These are phyloP conservation scores for Echites panduratus DNA, from an alignment of 257 asterid genomes.

Conservation along the genomic window DNA sequence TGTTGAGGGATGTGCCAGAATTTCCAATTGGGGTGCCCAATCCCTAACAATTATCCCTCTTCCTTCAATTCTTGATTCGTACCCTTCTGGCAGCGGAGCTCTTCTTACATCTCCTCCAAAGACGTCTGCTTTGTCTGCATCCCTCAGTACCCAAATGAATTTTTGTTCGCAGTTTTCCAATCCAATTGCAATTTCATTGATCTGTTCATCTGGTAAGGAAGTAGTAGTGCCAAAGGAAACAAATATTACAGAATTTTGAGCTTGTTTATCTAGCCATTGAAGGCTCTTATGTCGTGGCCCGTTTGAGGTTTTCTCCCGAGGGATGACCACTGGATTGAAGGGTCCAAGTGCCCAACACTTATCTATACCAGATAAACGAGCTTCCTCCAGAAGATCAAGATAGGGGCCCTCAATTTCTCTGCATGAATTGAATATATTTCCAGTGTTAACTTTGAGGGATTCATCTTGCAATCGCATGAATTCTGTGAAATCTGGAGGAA, in stretches of 20 bases:
- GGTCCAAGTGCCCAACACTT: conserved; percentile 38
- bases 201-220: conserved; percentile 20
- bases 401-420: conserved; percentile 23
- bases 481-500: conserved; percentile 1
- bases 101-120: conserved; percentile 20
- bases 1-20: conserved; percentile 16
- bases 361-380: no score
- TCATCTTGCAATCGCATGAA: conserved; percentile 4
- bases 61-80: conserved; percentile 17
- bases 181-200: conserved; percentile 21
- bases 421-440: conserved; percentile 21
- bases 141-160: conserved; percentile 28
- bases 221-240: conserved; percentile 28
- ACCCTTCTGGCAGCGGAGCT: conserved; percentile 20
- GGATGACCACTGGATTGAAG: conserved; percentile 17
- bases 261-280: conserved; percentile 27
- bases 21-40: conserved; percentile 27
- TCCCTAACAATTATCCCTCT: conserved; percentile 20
- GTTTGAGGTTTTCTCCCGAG: conserved; percentile 4
- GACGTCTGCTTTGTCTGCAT: conserved; percentile 26
- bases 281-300: conserved; percentile 5
- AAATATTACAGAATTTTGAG: conserved; percentile 21
- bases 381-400: conserved; percentile 18
- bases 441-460: background rate
- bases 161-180: conserved; percentile 20